Base-by-base conservation (phyloP, 1,284 basidiomycete species). In the Tylopilus orsonianus region DNA sequence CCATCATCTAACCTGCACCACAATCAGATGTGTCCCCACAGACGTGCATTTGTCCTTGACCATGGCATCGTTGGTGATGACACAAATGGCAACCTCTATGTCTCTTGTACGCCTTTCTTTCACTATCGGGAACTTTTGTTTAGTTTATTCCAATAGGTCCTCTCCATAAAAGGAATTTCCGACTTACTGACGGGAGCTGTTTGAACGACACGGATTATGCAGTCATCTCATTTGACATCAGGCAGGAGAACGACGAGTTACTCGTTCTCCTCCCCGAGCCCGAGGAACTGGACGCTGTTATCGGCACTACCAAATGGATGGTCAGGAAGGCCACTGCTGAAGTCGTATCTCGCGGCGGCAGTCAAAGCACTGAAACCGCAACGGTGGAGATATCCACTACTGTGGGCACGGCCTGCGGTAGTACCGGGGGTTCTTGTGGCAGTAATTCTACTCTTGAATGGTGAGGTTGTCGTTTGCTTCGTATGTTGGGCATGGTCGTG, bases 121-220 rank as follows among this genome's bases (percentile, higher is more conserved):
- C 10, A n/a, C 29, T n/a, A 0, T 3, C 12, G 19, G 5, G 3
- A 18, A 10, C 7, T n/a, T 35, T 8, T 16, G 19, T 6, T 2
- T 5, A 2, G 9, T 23, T 9, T 16, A 3, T 41, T 9, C 9
- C 4, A 45, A 47, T 64, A 57, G 83, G 85, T 59, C 86, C 85
- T 0, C 69, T 89, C 49, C 86, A 87, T 68, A 90, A 90, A 66
- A 74, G 81, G 18, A 87, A 87, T 66, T 89, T 81, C 66, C 70
- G 75, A 9, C 72, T 88, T 30, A 71, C 72, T 9, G 72, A 72
- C 4, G 85, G 85, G 2, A 72, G 75, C 43, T 87, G 84, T 60
- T 67, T 83, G 35, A 86, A 81, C 57, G 85, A 88, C 57, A 62
- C 69, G 23, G 76, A 83, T 8, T 88, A 82, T 67, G 74, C 74